These are phyloP conservation scores for Xylariaceae sp. DNA, from an alignment of 2,329 filamentous ascomycete genomes.

Conservation along the genomic window DNA sequence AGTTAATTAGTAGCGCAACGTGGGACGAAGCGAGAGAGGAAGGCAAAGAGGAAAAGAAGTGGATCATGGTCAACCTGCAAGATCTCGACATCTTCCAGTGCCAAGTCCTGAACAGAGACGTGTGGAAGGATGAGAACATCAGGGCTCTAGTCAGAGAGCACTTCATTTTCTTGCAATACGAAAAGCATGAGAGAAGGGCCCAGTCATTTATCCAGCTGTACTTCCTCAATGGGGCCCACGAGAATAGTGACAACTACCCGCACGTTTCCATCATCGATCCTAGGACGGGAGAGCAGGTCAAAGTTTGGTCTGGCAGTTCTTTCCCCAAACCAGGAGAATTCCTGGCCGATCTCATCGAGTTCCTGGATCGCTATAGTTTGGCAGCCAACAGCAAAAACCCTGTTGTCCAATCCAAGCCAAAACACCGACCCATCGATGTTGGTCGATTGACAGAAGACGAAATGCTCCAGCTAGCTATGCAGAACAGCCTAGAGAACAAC, in stretches of 20 bases:
- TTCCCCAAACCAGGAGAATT: constrained; percentile 76
- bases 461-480: constrained; percentile 89
- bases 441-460: constrained; percentile 94
- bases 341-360: constrained; percentile 86
- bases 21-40: constrained; percentile 82
- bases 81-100: constrained; percentile 92
- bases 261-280: constrained; percentile 96
- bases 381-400: constrained; percentile 88
- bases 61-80: constrained; percentile 94
- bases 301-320: constrained; percentile 85
- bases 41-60: constrained; percentile 85
- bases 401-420: constrained; percentile 72
- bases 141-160: constrained; percentile 80
- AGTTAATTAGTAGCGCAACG: constrained; percentile 73
- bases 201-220: constrained; percentile 87
- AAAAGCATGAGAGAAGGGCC: constrained; percentile 75
- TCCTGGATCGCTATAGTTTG: constrained; percentile 93
- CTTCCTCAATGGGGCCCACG: constrained; percentile 64
- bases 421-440: constrained; percentile 68
- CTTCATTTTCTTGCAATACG: constrained; percentile 94
- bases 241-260: constrained; percentile 85
- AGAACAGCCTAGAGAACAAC: constrained; percentile 72
- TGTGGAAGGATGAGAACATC: constrained; percentile 86
- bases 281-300: constrained; percentile 93
- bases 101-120: constrained; percentile 86